These are phyloP conservation scores for Prinsepia uniflora DNA, from an alignment of 306 rosid genomes.

Conservation along the genomic window DNA sequence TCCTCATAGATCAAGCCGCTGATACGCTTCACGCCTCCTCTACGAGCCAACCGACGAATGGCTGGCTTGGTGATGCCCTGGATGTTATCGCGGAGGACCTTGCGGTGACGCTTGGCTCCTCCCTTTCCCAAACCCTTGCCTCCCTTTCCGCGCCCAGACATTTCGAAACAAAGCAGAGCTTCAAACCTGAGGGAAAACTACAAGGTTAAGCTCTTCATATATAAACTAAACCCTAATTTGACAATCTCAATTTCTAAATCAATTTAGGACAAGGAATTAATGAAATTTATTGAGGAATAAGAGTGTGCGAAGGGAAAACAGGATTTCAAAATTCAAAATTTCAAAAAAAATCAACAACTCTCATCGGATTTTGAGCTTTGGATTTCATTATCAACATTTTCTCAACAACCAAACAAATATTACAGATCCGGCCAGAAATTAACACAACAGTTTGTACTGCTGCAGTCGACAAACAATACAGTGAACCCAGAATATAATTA, in stretches of 20 bases:
- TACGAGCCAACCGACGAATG: conserved; percentile 22
- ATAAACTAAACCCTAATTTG: neutral
- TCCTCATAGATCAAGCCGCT: conserved; percentile 24
- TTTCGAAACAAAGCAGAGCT: neutral
- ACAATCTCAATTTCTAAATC: neutral
- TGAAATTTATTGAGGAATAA: neutral
- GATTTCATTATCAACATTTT: neutral
- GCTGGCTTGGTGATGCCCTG: conserved; percentile 24
- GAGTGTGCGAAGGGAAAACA: neutral
- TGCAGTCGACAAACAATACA: neutral
- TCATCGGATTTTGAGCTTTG: neutral
- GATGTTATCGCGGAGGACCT: conserved; percentile 32
- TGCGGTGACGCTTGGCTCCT: conserved; percentile 32
- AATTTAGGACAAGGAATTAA: neutral
- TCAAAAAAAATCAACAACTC: neutral
- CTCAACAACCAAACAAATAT: neutral
- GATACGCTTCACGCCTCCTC: conserved; percentile 27
- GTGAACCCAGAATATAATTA: neutral
- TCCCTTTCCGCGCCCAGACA: conserved; percentile 34
- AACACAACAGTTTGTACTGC: neutral
- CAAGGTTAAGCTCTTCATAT: neutral
- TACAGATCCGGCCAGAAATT: neutral
- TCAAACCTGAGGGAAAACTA: neutral
- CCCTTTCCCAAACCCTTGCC: conserved; percentile 32
- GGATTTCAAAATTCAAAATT: neutral